Evolutionary conservation across 352 stramenopile species (phyloP).

Genomic region (Pythium vanterpoolii): DNA sequence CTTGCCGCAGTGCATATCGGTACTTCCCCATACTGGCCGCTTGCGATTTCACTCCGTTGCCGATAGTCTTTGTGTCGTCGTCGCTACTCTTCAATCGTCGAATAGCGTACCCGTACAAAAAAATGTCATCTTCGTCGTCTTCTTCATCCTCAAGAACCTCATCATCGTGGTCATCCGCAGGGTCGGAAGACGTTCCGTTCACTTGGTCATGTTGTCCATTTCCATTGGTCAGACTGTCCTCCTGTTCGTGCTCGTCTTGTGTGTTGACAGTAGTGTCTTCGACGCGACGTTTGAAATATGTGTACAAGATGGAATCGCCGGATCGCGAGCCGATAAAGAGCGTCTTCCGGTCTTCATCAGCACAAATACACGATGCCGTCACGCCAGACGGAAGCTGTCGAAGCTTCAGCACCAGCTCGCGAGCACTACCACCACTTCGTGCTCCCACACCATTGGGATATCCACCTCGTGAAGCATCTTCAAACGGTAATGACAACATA

Average conservation of each 20-base stretch:
- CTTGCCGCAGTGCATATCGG: constrained; percentile 50
- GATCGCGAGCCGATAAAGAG: constrained; percentile 81
- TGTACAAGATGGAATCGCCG: constrained; percentile 72
- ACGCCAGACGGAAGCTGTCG: constrained; percentile 47
- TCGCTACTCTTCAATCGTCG: constrained; percentile 15
- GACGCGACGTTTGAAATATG: constrained; percentile 29
- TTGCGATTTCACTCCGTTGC: constrained; percentile 5
- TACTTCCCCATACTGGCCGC: constrained; percentile 20
- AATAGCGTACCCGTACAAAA: constrained; percentile 55
- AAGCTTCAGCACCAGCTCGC: constrained; percentile 41
- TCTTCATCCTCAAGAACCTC: constrained; percentile 65
- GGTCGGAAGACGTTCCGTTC: constrained; percentile 25
- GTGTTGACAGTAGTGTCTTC: constrained; percentile 6
- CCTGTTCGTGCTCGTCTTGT: constrained; percentile 34
- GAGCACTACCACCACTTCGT: constrained; percentile 8
- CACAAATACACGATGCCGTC: constrained; percentile 52
- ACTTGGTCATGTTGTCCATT: constrained; percentile 18
- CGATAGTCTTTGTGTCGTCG: constrained; percentile 16
- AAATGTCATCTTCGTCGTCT: constrained; percentile 59
- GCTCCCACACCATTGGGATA: constrained; percentile 26
- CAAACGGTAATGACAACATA: constrained; percentile 56
- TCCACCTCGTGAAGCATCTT: constrained; percentile 41
- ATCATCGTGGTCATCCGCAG: constrained; percentile 49
- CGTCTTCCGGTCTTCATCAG: constrained; percentile 59
- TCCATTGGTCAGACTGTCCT: constrained; percentile 23